A percentile compares a stretch with the other conserved stretches of the same genome.
phyloP scores from a whole-genome alignment of 768 basidiomycete genomes.

The Russula vinacea region DNA sequence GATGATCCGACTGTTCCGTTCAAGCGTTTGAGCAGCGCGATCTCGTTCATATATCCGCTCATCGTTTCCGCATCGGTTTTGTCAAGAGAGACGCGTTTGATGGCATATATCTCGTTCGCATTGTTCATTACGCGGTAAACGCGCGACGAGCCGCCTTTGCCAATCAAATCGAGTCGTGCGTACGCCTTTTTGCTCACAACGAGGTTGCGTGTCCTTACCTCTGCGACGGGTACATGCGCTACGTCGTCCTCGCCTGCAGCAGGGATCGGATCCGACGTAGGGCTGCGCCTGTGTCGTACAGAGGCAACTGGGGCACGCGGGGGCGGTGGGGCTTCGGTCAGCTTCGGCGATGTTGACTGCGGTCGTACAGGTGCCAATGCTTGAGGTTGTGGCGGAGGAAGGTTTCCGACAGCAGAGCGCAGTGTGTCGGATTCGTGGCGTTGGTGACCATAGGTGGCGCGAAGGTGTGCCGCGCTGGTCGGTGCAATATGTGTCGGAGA shows the following conservation, averaged over 20 bases:
- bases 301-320: conserved; percentile 18
- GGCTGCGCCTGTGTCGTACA: conserved; percentile 58
- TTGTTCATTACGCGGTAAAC: conserved; percentile 87
- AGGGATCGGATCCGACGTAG: conserved; percentile 50
- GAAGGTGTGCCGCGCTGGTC: conserved; percentile 33
- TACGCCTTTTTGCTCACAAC: conserved; percentile 70
- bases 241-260: conserved; percentile 42
- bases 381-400: conserved; percentile 12
- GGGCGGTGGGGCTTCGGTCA: conserved; percentile 16
- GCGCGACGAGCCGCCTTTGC: conserved; percentile 92
- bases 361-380: conserved; percentile 12
- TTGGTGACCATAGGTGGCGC: conserved; percentile 47
- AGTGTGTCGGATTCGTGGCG: conserved; percentile 77
- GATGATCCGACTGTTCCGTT: conserved; percentile 89
- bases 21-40: conserved; percentile 87
- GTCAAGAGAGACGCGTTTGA: conserved; percentile 90
- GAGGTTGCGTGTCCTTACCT: conserved; percentile 28
- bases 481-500: conserved; percentile 45
- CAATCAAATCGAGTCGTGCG: conserved; percentile 82
- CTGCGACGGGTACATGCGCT: conserved; percentile 19
- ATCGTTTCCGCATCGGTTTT: conserved; percentile 87
- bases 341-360: conserved; percentile 23
- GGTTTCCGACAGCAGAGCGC: conserved; percentile 45
- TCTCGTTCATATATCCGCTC: conserved; percentile 94
- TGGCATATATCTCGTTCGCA: conserved; percentile 75